Evolutionary conservation across 1,284 basidiomycete species (phyloP).

Genomic region (Ganoderma lingzhi): DNA sequence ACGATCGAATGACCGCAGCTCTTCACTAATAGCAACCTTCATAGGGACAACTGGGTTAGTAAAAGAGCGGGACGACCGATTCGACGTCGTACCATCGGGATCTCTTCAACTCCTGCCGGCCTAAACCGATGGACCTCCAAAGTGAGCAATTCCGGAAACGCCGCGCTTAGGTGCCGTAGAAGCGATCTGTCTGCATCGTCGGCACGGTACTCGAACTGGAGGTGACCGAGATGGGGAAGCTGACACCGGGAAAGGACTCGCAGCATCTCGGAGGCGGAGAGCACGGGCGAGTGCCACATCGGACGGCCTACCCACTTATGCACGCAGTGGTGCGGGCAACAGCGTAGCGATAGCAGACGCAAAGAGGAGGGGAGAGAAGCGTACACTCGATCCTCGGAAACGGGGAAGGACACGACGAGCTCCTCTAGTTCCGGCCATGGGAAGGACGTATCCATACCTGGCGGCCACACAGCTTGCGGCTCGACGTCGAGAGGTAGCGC

Average conservation of each 20-base stretch:
- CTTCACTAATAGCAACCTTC: neutral
- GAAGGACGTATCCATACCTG: neutral
- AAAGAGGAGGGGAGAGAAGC: neutral
- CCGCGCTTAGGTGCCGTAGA: neutral
- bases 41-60: neutral
- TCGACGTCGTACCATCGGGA: neutral
- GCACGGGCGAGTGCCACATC: neutral
- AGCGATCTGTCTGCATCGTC: neutral
- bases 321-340: conserved; percentile 4
- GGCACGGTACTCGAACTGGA: conserved; percentile 5
- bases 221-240: neutral
- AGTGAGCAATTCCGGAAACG: neutral
- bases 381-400: neutral
- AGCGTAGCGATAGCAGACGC: neutral
- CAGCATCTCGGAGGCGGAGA: neutral
- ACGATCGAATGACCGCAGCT: neutral
- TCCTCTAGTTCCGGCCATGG: conserved; percentile 13
- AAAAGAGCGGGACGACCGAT: neutral
- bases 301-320: neutral
- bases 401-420: neutral
- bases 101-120: neutral
- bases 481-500: neutral
- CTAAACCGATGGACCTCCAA: conserved; percentile 2
- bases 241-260: neutral
- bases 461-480: neutral